Percentiles rank a stretch among this genome's conserved stretches.
These are phyloP conservation scores for Malassezia yamatoensis DNA, from an alignment of 1,284 basidiomycete genomes.

Conservation along the genomic window DNA sequence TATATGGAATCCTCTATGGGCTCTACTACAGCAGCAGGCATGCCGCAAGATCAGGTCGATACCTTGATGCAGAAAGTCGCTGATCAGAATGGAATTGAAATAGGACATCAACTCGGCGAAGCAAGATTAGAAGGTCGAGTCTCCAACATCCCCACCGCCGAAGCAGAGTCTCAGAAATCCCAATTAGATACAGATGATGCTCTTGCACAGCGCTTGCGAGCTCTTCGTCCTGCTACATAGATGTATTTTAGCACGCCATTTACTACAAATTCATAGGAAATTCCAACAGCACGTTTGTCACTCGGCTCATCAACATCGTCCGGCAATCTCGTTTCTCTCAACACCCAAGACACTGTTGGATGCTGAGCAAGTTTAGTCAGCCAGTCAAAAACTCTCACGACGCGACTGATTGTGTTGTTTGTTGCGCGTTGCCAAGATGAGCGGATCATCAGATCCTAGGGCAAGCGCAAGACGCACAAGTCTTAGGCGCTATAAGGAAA, in stretches of 20 bases:
- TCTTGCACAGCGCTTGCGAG: conserved; percentile 58
- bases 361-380: background rate
- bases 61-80: conserved; percentile 82
- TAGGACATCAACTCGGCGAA: conserved; percentile 75
- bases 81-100: conserved; percentile 91
- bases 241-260: background rate
- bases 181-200: conserved; percentile 43
- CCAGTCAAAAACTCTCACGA: background rate
- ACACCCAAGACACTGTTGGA: too few species aligned
- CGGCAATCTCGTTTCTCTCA: too few species aligned
- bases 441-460: background rate
- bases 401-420: background rate
- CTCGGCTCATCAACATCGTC: too few species aligned
- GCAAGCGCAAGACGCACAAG: background rate
- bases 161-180: conserved; percentile 18
- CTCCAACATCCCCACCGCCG: conserved; percentile 31
- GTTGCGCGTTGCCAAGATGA: background rate
- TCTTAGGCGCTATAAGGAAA: background rate
- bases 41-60: conserved; percentile 95
- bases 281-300: background rate
- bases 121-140: conserved; percentile 58
- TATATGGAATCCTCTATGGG: conserved; percentile 98
- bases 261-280: background rate
- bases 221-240: conserved; percentile 39
- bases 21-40: conserved; percentile 79